These are phyloP conservation scores for Lodderomyces orthopsilosis DNA, from an alignment of 1,139 yeast species.

Conservation along the genomic window DNA sequence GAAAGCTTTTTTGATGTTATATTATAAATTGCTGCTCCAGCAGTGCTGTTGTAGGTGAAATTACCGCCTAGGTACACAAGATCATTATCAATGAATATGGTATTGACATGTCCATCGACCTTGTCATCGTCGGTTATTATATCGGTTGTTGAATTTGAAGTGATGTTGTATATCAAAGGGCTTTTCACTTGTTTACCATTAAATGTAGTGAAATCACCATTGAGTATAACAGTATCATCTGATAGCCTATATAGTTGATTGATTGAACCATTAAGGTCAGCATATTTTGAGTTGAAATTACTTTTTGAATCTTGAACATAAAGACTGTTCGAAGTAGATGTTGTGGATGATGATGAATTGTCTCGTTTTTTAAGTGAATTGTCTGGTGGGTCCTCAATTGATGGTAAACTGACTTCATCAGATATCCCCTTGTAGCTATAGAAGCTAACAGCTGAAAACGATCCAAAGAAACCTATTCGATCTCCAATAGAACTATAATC, in stretches of 20 bases:
- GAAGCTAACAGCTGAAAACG: conserved; percentile 57
- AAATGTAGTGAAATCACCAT: conserved; percentile 42
- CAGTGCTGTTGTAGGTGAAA: conserved; percentile 52
- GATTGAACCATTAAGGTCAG: conserved; percentile 33
- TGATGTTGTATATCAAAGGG: conserved; percentile 55
- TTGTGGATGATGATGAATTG: conserved; percentile 12
- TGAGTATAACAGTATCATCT: conserved; percentile 35
- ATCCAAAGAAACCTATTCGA: conserved; percentile 61
- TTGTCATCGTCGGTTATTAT: conserved; percentile 31
- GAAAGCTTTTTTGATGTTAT: conserved; percentile 38
- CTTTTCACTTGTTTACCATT: conserved; percentile 38
- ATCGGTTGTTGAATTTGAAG: conserved; percentile 40
- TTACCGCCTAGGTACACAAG: conserved; percentile 80
- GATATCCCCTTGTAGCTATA: conserved; percentile 55
- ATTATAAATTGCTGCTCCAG: conserved; percentile 70
- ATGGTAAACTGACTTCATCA: conserved; percentile 20
- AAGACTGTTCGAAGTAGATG: conserved; percentile 15
- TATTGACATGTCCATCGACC: conserved; percentile 48
- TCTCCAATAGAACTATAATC: conserved; percentile 34
- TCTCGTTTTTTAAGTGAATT: background rate
- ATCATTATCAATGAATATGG: conserved; percentile 47
- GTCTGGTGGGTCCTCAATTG: background rate
- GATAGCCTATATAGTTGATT: conserved; percentile 27
- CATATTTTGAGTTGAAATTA: conserved; percentile 30
- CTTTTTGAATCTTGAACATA: conserved; percentile 30